Evolutionary conservation across 2,329 filamentous ascomycete species (phyloP), one percentile per base, ranked within the genome.

Genomic region (Rachicladosporium sp.): DNA sequence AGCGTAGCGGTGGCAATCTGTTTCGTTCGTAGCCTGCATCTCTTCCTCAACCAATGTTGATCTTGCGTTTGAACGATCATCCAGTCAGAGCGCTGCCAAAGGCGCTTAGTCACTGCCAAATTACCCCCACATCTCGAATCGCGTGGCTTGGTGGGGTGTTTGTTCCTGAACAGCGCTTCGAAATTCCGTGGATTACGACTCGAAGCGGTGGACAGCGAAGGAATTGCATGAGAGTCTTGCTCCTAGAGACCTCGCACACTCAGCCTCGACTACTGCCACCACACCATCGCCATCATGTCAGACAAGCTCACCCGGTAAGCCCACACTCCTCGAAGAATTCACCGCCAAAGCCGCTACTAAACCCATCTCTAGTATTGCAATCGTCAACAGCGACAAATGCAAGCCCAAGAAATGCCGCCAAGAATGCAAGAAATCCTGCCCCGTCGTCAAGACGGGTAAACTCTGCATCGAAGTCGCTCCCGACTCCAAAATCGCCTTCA

Each of bases 401-500:
- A 50, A 50, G 43, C 50, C 46, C 52, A 57, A 88, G 82, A 96
- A 96, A 86, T 96, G 91, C 66, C 80, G 89, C 52, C 89, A 95
- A 70, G 91, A 98, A 67, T 98, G 91, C 75, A 96, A 96, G 66
- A 96, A 96, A 65, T 89, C 88, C 23, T 98, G 91, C 64, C 87
- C 93, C 23, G 91, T 98, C 47, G 91, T 98, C 52, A 84, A 89
- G 57, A 93, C 88, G 45, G 91, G 91, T 66, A 96, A 95, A 73
- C 79, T 93, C 51, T 94, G 88, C 67, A 95, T 96, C 62, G 89
- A 98, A 71, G 93, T 98, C 56, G 72, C 75, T 38, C 70, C 84
- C 47, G 76, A 84, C 43, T 93, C 89, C 50, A 89, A 89, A 59
- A 89, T 98, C 54, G 91, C 91, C 62, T 98, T 95, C 73, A 93